Base-by-base conservation (phyloP, 306 rosid genomes). In the Fragaria nilgerrensis region DNA sequence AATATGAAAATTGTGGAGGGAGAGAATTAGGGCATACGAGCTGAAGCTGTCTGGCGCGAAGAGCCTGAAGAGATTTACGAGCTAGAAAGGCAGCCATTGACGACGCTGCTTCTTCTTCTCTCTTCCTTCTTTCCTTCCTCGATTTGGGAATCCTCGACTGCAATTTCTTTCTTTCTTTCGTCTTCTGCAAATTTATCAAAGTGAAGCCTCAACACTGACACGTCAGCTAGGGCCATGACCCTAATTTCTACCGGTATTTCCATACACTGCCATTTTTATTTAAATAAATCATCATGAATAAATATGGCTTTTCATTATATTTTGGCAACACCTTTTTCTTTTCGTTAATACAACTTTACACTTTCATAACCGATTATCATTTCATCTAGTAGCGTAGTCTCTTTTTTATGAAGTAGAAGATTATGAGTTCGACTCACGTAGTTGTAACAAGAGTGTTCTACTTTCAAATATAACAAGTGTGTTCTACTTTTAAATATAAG, bases 71-170 rank as follows among this genome's bases (percentile, higher is more conserved):
- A 36, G 99, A 95, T 76, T 92, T 95, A 72, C 96, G 93, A 84
- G 99, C 99, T 68, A 95, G 78, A 79, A 87, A 75, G 68, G 97
- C 94, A 81, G 98, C 97, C 99, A 92, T 95, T 29, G 64, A 39
- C 4, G 70, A 69, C 9, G 66, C 48, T 37, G 79, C 37, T 79
- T 68, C 68, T 39, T 65, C 68, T 71, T 17, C 70, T 75, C 61
- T 41, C 50, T 59, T 22, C 22, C 55, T 49, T 49, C n/a, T 22
- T 68, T 77, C 32, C 32, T 2, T 29, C 32, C 32, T 29, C 75
- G 59, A 69, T 69, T 69, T 55, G 66, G 36, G 67, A 16, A 39
- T 65, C n/a, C n/a, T n/a, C 70, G 70, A 65, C 52, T 14, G 47
- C 32, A 25, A 23, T 25, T 59, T 15, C 6, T 48, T 48, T 48